These are phyloP conservation scores for Kluyveromyces aestuarii DNA, from an alignment of 805 yeast genomes.

Conservation along the genomic window DNA sequence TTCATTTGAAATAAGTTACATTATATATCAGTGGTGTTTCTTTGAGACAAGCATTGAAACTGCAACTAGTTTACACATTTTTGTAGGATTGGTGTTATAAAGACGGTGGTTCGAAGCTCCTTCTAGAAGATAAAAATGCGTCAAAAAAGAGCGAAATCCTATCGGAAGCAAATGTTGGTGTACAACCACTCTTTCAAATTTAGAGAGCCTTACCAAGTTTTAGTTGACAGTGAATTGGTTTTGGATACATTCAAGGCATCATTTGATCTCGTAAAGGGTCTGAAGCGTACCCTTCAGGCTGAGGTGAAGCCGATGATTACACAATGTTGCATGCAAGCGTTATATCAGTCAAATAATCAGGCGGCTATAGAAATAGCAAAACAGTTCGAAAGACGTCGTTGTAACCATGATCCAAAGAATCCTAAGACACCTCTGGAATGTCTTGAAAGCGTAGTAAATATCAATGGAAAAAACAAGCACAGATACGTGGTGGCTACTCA, in stretches of 20 bases:
- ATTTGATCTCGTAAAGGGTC: slow-evolving; percentile 73
- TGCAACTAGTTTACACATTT: background rate
- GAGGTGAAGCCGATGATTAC: slow-evolving; percentile 87
- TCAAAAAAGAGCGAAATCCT: slow-evolving; percentile 91
- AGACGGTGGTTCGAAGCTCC: background rate
- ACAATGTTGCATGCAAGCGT: slow-evolving; percentile 86
- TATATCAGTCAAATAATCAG: slow-evolving; percentile 65
- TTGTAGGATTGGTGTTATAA: background rate
- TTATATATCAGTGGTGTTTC: background rate
- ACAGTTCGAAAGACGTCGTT: slow-evolving; percentile 80
- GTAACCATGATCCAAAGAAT: slow-evolving; percentile 67
- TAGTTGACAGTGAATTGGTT: slow-evolving; percentile 76
- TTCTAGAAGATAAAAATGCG: slow-evolving; percentile 48
- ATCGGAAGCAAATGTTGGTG: slow-evolving; percentile 85
- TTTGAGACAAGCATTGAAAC: background rate
- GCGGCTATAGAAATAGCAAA: slow-evolving; percentile 76
- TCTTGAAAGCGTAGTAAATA: slow-evolving; percentile 55
- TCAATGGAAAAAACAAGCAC: slow-evolving; percentile 77
- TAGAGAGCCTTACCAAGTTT: slow-evolving; percentile 86
- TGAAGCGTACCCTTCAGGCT: slow-evolving; percentile 73
- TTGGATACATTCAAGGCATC: slow-evolving; percentile 55
- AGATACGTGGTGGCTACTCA: slow-evolving; percentile 87
- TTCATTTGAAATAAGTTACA: too few species aligned
- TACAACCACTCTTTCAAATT: slow-evolving; percentile 82
- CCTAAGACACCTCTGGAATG: slow-evolving; percentile 67